Evolutionary conservation across 106 monocot genomes (phyloP).

Genomic region (Gastrodia elata): DNA sequence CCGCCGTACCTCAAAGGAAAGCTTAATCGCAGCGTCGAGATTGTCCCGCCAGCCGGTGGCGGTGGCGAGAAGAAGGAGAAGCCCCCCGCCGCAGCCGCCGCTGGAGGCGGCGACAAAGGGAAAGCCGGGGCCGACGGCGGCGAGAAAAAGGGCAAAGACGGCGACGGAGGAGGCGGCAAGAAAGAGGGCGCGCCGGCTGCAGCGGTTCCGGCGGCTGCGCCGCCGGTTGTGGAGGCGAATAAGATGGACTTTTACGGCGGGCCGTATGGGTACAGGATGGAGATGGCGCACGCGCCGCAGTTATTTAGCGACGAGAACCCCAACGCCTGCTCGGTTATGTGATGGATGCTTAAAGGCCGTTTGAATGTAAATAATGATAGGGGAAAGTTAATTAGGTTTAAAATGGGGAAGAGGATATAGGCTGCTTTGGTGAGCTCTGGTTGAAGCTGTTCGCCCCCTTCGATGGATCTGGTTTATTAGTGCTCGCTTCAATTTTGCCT

Average conservation of each 20-base stretch:
- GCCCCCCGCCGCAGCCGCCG: background rate
- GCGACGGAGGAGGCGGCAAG: background rate
- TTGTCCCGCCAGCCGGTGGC: background rate
- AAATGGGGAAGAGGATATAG: background rate
- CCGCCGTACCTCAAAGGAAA: conserved; percentile 2
- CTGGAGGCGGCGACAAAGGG: background rate
- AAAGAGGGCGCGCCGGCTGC: background rate
- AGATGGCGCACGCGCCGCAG: conserved; percentile 6
- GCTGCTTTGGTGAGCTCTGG: background rate
- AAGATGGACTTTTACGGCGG: conserved; percentile 3
- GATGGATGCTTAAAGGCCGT: background rate
- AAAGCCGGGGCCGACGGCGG: too few species aligned
- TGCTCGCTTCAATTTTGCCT: background rate
- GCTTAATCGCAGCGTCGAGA: conserved; percentile 9
- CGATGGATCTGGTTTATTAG: too few species aligned
- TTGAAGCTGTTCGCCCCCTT: background rate
- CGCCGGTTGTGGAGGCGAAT: background rate
- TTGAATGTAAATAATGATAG: background rate
- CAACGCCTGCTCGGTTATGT: conserved; percentile 8
- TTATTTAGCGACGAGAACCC: conserved; percentile 9
- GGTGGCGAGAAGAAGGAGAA: background rate
- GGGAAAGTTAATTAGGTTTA: background rate
- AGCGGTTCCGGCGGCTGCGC: background rate
- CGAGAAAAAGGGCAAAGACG: background rate
- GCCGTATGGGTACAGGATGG: background rate